Conservation (phyloP, 83 land plant genomes). For the Larix sibirica region DNA sequence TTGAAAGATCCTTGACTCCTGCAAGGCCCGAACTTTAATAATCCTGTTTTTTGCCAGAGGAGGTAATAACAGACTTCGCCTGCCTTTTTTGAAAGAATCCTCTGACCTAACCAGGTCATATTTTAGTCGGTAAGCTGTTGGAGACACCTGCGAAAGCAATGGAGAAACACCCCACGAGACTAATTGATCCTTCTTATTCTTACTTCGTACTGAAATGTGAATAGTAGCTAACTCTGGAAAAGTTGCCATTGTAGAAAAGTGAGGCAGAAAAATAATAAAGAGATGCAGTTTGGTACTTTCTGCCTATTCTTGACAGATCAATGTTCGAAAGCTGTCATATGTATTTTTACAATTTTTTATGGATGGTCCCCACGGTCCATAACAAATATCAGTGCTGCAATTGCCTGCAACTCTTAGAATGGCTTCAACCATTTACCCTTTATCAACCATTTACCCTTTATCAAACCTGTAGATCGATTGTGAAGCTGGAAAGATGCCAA, state of each 20-base stretch:
- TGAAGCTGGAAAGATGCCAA: neutral
- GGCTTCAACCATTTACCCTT: neutral
- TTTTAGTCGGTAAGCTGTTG: neutral
- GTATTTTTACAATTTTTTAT: no score
- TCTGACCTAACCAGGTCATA: neutral
- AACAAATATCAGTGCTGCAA: neutral
- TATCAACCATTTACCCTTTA: neutral
- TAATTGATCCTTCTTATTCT: neutral
- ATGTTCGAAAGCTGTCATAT: neutral
- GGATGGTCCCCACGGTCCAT: neutral
- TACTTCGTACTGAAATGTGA: neutral
- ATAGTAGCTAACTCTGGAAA: neutral
- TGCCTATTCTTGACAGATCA: neutral
- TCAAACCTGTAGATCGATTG: neutral
- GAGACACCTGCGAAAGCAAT: neutral
- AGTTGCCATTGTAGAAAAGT: neutral
- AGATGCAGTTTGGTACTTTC: neutral
- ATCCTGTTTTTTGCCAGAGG: neutral
- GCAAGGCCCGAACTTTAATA: conserved; percentile 1
- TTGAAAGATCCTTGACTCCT: neutral
- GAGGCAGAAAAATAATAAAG: neutral
- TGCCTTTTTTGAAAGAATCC: neutral
- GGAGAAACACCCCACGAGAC: neutral
- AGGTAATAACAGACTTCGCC: neutral
- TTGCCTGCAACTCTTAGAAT: neutral